phyloP scores from a whole-genome alignment of 805 yeast species.

The Lachancea cidri region DNA sequence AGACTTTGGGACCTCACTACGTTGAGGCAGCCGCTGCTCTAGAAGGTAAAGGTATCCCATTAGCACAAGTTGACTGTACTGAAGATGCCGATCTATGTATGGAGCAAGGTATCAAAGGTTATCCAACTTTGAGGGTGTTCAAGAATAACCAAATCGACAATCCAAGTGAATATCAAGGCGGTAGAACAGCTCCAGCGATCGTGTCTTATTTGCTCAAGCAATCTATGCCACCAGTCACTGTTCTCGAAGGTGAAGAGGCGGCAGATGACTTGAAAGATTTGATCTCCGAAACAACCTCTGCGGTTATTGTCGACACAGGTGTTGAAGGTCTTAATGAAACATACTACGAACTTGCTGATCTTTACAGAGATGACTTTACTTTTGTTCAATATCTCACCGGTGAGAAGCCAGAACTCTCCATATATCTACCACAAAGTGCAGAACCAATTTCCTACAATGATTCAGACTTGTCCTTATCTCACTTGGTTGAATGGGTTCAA shows the following conservation, averaged over 20 bases:
- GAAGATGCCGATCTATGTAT: slow-evolving; percentile 68
- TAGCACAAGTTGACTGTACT: slow-evolving; percentile 85
- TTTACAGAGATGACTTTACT: slow-evolving; percentile 54
- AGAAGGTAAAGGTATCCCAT: slow-evolving; percentile 54
- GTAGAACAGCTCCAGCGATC: slow-evolving; percentile 76
- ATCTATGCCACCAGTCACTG: slow-evolving; percentile 69
- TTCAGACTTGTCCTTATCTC: slow-evolving; percentile 16
- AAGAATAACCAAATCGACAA: slow-evolving; percentile 42
- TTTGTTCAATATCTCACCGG: slow-evolving; percentile 46
- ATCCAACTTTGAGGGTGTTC: slow-evolving; percentile 78
- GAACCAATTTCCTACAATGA: slow-evolving; percentile 32
- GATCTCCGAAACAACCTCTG: slow-evolving; percentile 38
- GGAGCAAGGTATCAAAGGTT: slow-evolving; percentile 66
- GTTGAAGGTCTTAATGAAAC: slow-evolving; percentile 46
- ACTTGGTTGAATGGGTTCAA: slow-evolving; percentile 31
- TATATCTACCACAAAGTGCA: slow-evolving; percentile 29
- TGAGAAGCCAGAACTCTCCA: slow-evolving; percentile 32
- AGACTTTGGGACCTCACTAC: slow-evolving; percentile 77
- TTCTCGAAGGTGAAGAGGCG: slow-evolving; percentile 42
- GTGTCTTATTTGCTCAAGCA: slow-evolving; percentile 74
- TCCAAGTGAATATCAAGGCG: slow-evolving; percentile 69
- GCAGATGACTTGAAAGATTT: slow-evolving; percentile 40
- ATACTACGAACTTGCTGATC: slow-evolving; percentile 56
- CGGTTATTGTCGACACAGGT: slow-evolving; percentile 54
- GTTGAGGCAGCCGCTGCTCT: slow-evolving; percentile 75